Percentiles rank a stretch among this genome's conserved stretches.
Evolutionary conservation across 805 yeast genomes (phyloP).

Genomic region (Yarrowia sp.): DNA sequence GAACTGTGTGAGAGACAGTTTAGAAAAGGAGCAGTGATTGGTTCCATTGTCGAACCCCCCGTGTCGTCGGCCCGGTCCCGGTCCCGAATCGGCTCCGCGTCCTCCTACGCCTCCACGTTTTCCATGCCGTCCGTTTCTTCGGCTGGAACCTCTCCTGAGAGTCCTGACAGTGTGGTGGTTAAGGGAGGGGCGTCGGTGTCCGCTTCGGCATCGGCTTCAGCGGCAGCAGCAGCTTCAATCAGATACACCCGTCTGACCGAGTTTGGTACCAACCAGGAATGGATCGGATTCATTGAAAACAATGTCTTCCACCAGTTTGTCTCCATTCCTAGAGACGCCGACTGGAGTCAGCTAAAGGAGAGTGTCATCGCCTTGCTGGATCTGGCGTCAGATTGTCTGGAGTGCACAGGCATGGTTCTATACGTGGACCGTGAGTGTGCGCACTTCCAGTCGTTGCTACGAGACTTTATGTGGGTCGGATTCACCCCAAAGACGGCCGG

Average conservation of each 20-base stretch:
- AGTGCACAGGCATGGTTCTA: constrained; percentile 18
- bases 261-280: constrained; percentile 19
- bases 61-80: neutral
- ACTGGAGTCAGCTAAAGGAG: constrained; percentile 21
- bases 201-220: neutral
- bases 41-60: constrained; percentile 24
- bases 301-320: constrained; percentile 23
- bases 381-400: constrained; percentile 24
- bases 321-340: constrained; percentile 16
- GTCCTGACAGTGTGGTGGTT: neutral
- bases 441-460: constrained; percentile 2
- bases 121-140: constrained; percentile 24
- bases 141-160: constrained; percentile 23
- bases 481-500: constrained; percentile 19
- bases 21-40: constrained; percentile 25
- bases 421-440: constrained; percentile 13
- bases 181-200: neutral
- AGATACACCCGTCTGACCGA: constrained; percentile 9
- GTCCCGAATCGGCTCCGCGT: constrained; percentile 13
- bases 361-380: constrained; percentile 21
- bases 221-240: constrained; percentile 5
- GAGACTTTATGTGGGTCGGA: constrained; percentile 27
- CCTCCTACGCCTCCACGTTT: constrained; percentile 24
- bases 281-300: constrained; percentile 25
- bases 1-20: constrained; percentile 27